phyloP scores from a whole-genome alignment of 768 basidiomycete species.

The Cantharellus cinnabarinus region DNA sequence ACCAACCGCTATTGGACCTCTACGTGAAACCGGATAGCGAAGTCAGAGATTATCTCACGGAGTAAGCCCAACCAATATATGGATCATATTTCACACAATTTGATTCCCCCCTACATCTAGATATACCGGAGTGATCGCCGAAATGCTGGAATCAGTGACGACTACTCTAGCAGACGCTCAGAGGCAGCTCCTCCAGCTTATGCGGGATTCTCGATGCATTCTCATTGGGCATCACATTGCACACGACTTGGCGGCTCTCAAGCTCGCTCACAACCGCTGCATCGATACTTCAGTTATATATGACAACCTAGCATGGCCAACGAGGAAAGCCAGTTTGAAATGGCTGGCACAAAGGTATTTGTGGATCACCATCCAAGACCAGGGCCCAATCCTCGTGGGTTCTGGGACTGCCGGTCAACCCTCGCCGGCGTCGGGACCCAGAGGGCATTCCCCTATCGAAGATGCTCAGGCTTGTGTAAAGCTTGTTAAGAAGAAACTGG shows the following conservation, averaged over 20 bases:
- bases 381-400: background rate
- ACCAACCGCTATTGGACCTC: conserved; percentile 63
- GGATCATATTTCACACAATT: background rate
- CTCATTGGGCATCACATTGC: conserved; percentile 92
- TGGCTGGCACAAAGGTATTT: conserved; percentile 95
- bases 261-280: conserved; percentile 65
- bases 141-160: conserved; percentile 42
- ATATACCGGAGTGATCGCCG: conserved; percentile 85
- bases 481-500: conserved; percentile 61
- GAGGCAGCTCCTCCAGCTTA: conserved; percentile 32
- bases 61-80: conserved; percentile 23
- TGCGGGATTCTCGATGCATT: conserved; percentile 32
- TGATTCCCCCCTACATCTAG: conserved; percentile 18
- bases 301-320: conserved; percentile 84
- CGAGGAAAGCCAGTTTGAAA: conserved; percentile 87
- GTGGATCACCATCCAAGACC: conserved; percentile 62
- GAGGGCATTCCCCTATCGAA: conserved; percentile 83
- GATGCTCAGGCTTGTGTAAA: conserved; percentile 82
- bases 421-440: no score
- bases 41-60: conserved; percentile 80
- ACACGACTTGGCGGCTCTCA: conserved; percentile 77
- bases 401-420: conserved; percentile 27
- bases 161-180: conserved; percentile 72
- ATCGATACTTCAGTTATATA: conserved; percentile 83
- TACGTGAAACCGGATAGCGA: conserved; percentile 76